Percentiles rank a stretch among this genome's conserved stretches.
These are phyloP conservation scores for Solanum hybrid DNA, from an alignment of 305 asterid species.

Conservation along the genomic window DNA sequence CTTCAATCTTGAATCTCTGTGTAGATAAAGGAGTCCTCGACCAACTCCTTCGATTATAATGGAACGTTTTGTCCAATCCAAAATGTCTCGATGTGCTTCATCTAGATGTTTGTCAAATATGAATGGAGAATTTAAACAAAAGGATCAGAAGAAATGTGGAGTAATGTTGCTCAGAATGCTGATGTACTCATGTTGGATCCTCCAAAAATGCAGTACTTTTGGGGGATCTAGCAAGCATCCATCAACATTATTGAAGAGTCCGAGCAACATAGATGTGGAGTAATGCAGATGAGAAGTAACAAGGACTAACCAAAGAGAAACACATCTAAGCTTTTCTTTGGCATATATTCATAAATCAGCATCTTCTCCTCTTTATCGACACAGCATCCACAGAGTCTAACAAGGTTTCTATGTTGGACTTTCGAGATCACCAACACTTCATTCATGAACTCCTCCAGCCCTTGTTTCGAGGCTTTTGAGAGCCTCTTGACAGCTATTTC, in stretches of 20 bases:
- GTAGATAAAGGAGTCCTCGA: slow-evolving; percentile 55
- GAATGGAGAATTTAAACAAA: background rate
- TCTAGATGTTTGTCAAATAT: background rate
- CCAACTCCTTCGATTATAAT: slow-evolving; percentile 38
- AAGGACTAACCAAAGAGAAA: background rate
- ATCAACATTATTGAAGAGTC: background rate
- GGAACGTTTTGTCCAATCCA: slow-evolving; percentile 42
- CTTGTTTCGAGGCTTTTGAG: slow-evolving; percentile 41
- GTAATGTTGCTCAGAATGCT: background rate
- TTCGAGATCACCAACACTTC: slow-evolving; percentile 39
- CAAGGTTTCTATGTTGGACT: slow-evolving; percentile 49
- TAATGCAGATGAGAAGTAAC: background rate
- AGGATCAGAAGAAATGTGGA: background rate
- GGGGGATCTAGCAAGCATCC: background rate
- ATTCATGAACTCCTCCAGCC: slow-evolving; percentile 44
- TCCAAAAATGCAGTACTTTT: background rate
- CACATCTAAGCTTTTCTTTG: background rate
- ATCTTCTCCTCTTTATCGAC: slow-evolving; percentile 32
- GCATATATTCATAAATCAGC: background rate
- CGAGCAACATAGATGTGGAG: background rate
- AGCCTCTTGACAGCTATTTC: slow-evolving; percentile 57
- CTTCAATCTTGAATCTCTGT: slow-evolving; percentile 47
- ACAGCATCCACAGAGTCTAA: slow-evolving; percentile 38
- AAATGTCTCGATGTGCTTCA: slow-evolving; percentile 26
- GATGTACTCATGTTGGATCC: background rate